These are phyloP conservation scores for Floccularia luteovirens DNA, from an alignment of 768 basidiomycete species.

Conservation along the genomic window DNA sequence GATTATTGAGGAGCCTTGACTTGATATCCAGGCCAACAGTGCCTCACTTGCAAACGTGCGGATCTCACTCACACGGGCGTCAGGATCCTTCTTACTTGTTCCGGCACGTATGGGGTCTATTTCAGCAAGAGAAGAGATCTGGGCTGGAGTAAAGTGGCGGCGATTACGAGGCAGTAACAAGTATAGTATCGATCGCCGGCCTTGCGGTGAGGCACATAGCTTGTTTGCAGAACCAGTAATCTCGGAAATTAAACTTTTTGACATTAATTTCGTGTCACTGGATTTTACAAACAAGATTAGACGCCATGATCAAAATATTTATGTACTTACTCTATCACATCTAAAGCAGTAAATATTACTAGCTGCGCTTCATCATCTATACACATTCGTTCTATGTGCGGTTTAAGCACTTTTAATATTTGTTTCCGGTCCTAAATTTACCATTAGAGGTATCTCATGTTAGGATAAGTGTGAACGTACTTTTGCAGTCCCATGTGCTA, in stretches of 20 bases:
- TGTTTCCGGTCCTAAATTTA: slow-evolving; percentile 74
- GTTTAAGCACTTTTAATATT: slow-evolving; percentile 83
- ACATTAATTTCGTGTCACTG: slow-evolving; percentile 87
- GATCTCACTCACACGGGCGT: slow-evolving; percentile 61
- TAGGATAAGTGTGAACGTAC: slow-evolving; percentile 21
- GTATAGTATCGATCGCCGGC: slow-evolving; percentile 77
- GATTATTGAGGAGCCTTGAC: slow-evolving; percentile 52
- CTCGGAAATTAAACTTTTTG: slow-evolving; percentile 71
- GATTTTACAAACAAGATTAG: slow-evolving; percentile 1
- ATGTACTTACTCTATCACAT: slow-evolving; percentile 73
- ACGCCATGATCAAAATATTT: background rate
- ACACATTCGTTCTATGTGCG: slow-evolving; percentile 85
- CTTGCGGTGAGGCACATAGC: slow-evolving; percentile 58
- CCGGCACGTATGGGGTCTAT: slow-evolving; percentile 59
- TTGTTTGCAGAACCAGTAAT: slow-evolving; percentile 52
- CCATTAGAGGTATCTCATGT: background rate
- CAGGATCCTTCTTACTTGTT: slow-evolving; percentile 81
- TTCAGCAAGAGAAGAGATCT: slow-evolving; percentile 63
- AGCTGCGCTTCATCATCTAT: slow-evolving; percentile 85
- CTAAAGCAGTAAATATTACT: slow-evolving; percentile 84
- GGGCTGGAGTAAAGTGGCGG: slow-evolving; percentile 82
- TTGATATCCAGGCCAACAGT: slow-evolving; percentile 62
- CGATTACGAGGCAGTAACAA: slow-evolving; percentile 77
- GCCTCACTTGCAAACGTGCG: slow-evolving; percentile 65
- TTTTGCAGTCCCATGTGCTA: slow-evolving; percentile 80